Evolutionary conservation across 2,329 filamentous ascomycete species (phyloP).

Genomic region (Apiospora malaysiana): DNA sequence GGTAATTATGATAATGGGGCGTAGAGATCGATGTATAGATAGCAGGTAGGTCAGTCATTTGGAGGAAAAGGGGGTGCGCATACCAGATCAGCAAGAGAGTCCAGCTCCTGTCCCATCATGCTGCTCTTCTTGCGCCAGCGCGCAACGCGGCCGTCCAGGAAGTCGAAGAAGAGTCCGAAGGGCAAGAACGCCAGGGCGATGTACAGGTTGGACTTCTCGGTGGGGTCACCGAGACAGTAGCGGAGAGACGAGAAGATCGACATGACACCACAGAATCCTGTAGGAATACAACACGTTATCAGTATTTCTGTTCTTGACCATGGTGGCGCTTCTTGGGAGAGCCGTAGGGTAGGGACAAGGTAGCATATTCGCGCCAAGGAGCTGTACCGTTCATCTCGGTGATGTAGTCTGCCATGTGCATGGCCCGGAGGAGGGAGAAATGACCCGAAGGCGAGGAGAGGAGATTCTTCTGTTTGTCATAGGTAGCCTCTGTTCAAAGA

Average conservation of each 20-base stretch:
- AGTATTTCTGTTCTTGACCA: neutral
- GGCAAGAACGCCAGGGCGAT: constrained; percentile 86
- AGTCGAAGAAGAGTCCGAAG: constrained; percentile 95
- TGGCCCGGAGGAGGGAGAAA: constrained; percentile 71
- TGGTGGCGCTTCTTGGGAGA: neutral
- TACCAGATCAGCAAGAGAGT: constrained; percentile 95
- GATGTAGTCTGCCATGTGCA: constrained; percentile 84
- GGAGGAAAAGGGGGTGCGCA: constrained; percentile 33
- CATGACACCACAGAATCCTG: constrained; percentile 88
- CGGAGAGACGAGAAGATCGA: constrained; percentile 94
- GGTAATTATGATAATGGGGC: neutral
- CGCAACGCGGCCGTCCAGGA: constrained; percentile 96
- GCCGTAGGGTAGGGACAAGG: neutral
- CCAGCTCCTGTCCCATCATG: constrained; percentile 96
- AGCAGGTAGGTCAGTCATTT: neutral
- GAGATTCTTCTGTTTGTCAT: constrained; percentile 79
- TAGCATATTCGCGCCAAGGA: neutral
- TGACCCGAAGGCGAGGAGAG: constrained; percentile 74
- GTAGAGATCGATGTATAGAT: neutral
- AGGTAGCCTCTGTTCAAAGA: constrained; percentile 49
- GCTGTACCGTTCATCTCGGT: constrained; percentile 76
- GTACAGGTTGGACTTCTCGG: constrained; percentile 74
- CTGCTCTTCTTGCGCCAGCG: constrained; percentile 96
- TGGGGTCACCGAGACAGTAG: constrained; percentile 80
- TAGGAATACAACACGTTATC: constrained; percentile 21